phyloP scores from a whole-genome alignment of 768 basidiomycete species.

The Rhodosporidiobolus odoratus region DNA sequence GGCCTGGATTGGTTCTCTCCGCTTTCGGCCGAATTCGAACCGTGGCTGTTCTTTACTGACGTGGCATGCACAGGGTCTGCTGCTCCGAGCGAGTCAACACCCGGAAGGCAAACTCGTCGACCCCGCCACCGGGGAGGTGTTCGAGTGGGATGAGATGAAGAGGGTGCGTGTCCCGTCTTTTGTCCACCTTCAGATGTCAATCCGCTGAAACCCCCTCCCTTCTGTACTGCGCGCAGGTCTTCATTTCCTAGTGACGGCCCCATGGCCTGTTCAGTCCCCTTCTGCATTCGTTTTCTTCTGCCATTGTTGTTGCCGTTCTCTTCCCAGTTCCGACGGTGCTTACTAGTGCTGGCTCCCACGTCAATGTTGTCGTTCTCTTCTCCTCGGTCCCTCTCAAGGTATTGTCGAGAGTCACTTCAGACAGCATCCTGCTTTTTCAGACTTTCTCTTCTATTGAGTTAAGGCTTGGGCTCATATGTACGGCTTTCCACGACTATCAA shows the following conservation, averaged over 20 bases:
- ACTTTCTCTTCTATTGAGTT: background rate
- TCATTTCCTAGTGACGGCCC: slow-evolving; percentile 1
- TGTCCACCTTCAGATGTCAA: slow-evolving; percentile 4
- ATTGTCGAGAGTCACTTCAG: too few relatives aligned
- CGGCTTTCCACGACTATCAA: background rate
- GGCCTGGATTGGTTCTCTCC: background rate
- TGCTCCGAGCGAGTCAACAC: slow-evolving; percentile 54
- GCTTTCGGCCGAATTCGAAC: background rate
- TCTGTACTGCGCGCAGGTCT: background rate
- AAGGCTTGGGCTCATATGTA: background rate
- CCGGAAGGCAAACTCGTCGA: slow-evolving; percentile 89
- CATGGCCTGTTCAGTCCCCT: background rate
- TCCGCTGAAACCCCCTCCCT: slow-evolving; percentile 46
- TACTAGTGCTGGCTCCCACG: too few relatives aligned
- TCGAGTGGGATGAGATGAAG: slow-evolving; percentile 61
- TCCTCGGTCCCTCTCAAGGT: too few relatives aligned
- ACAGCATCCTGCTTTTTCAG: too few relatives aligned
- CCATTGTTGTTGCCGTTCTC: background rate
- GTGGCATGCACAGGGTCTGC: slow-evolving; percentile 11
- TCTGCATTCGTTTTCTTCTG: background rate
- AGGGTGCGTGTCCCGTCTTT: slow-evolving; percentile 61
- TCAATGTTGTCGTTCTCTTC: too few relatives aligned
- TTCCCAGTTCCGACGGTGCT: too few relatives aligned
- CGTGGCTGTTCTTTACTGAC: background rate
- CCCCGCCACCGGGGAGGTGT: slow-evolving; percentile 65